Evolutionary conservation across 2,329 filamentous ascomycete genomes (phyloP).

Genomic region (Sclerotinia sclerotiorum): DNA sequence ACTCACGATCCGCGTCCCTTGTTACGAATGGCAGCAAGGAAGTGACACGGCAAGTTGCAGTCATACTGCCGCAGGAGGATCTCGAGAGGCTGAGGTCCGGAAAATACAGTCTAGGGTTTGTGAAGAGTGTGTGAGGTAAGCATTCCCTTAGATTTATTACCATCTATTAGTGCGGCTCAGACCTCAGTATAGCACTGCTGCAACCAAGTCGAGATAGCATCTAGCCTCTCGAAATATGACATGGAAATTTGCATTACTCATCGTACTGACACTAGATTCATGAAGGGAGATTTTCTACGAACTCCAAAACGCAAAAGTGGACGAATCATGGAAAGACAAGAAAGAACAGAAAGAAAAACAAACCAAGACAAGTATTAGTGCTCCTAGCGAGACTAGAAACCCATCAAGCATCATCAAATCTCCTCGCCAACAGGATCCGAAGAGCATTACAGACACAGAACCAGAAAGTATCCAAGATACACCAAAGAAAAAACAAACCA

Average conservation of each 20-base stretch:
- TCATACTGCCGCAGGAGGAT: background rate
- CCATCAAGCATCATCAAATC: background rate
- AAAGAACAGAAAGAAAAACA: background rate
- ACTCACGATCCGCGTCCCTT: background rate
- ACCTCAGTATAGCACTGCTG: no score
- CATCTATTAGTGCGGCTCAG: background rate
- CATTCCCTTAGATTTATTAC: no score
- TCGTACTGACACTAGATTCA: no score
- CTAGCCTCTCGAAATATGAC: no score
- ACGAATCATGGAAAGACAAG: no score
- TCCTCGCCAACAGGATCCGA: background rate
- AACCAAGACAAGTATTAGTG: background rate
- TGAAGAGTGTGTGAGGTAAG: background rate
- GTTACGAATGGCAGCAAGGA: background rate
- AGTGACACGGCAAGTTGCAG: background rate
- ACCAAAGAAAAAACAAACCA: background rate
- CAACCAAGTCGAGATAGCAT: background rate
- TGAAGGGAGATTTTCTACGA: no score
- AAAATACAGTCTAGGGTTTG: background rate
- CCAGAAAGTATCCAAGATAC: background rate
- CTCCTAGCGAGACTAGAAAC: background rate
- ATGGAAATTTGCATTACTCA: no score
- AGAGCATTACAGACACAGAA: background rate
- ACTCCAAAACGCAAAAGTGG: no score
- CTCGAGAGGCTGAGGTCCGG: background rate